Conservation (phyloP, 2,329 filamentous ascomycete genomes). For the Verticillium tricorpus region DNA sequence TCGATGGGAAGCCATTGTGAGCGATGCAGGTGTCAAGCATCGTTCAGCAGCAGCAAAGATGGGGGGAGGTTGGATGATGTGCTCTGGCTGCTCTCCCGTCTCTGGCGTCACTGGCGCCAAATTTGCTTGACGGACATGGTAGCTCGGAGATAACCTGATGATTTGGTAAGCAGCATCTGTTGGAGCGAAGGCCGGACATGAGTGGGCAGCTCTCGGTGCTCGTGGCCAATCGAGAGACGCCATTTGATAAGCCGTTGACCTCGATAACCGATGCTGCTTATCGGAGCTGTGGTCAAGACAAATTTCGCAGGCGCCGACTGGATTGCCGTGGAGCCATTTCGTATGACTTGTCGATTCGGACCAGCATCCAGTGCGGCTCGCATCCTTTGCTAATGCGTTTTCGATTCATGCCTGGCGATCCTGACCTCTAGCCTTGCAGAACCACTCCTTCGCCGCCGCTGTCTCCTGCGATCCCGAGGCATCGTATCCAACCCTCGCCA, state of each 20-base stretch:
- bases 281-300: constrained; percentile 13
- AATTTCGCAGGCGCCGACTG: constrained; percentile 9
- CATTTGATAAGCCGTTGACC: constrained; percentile 9
- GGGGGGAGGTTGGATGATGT: background rate
- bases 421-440: background rate
- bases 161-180: background rate
- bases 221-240: background rate
- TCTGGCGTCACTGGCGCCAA: background rate
- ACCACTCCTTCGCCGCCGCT: background rate
- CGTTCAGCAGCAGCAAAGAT: background rate
- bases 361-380: background rate
- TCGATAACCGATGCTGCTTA: constrained; percentile 21
- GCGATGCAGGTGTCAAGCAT: constrained; percentile 7
- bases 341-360: background rate
- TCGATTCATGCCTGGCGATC: background rate
- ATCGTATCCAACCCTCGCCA: background rate
- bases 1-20: constrained; percentile 36
- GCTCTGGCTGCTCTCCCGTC: background rate
- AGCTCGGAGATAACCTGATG: background rate
- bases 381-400: background rate
- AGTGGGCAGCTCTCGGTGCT: background rate
- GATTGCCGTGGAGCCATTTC: background rate
- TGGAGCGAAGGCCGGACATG: background rate
- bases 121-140: background rate
- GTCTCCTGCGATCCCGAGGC: background rate